These are phyloP conservation scores for Evernia prunastri DNA, from an alignment of 495 filamentous ascomycete species.

Conservation along the genomic window DNA sequence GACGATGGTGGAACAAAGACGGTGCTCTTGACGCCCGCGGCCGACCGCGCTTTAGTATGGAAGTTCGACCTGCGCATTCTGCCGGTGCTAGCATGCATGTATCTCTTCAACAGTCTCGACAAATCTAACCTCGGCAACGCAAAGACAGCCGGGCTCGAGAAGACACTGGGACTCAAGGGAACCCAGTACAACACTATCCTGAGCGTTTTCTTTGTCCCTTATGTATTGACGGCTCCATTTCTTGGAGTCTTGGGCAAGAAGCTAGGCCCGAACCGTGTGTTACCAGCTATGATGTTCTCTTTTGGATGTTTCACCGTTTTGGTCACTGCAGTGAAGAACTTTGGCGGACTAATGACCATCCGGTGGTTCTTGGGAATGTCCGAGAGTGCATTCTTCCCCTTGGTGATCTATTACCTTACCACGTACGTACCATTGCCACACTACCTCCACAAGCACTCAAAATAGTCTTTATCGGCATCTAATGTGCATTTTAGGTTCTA, in stretches of 20 bases:
- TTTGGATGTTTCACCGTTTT: slow-evolving; percentile 57
- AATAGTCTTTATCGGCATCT: neutral
- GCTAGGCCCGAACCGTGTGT: slow-evolving; percentile 54
- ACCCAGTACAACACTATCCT: slow-evolving; percentile 67
- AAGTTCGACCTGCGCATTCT: slow-evolving; percentile 58
- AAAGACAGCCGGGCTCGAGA: slow-evolving; percentile 54
- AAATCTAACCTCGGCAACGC: slow-evolving; percentile 67
- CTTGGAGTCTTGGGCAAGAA: slow-evolving; percentile 64
- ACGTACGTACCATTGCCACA: slow-evolving; percentile 23
- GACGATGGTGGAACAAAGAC: neutral
- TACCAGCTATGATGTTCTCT: slow-evolving; percentile 61
- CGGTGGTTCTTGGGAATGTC: slow-evolving; percentile 65
- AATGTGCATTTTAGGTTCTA: slow-evolving; percentile 52
- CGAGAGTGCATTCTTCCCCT: slow-evolving; percentile 68
- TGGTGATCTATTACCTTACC: slow-evolving; percentile 55
- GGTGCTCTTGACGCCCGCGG: slow-evolving; percentile 24
- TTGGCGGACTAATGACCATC: slow-evolving; percentile 58
- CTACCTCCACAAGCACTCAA: neutral
- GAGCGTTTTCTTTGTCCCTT: slow-evolving; percentile 72
- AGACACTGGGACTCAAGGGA: slow-evolving; percentile 49
- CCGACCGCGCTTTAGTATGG: slow-evolving; percentile 56
- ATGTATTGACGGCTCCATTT: slow-evolving; percentile 61
- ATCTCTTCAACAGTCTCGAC: slow-evolving; percentile 59
- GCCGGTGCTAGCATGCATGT: slow-evolving; percentile 60
- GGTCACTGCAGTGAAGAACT: slow-evolving; percentile 51